Evolutionary conservation across 1,284 basidiomycete species (phyloP).

Genomic region (Ceratobasidium sp.): DNA sequence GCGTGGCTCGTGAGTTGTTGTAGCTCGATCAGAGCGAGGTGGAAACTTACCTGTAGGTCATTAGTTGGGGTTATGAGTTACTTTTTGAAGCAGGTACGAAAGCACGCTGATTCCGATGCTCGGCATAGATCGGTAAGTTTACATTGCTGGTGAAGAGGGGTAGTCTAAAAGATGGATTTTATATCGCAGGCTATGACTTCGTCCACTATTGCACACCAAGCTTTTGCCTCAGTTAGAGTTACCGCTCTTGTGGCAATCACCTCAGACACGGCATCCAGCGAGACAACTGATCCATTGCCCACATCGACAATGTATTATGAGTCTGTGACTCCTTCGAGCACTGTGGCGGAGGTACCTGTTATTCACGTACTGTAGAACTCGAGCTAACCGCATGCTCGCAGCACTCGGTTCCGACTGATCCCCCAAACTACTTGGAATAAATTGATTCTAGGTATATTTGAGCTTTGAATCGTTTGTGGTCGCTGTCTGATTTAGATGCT

Average conservation of each 20-base stretch:
- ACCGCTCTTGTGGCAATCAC: no score
- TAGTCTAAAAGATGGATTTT: neutral
- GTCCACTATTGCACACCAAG: neutral
- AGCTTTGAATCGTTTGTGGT: no score
- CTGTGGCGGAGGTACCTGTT: neutral
- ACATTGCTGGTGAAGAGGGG: neutral
- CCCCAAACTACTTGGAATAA: neutral
- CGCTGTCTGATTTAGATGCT: no score
- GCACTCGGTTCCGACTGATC: neutral
- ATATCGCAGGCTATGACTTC: neutral
- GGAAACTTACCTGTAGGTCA: neutral
- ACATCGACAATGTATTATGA: neutral
- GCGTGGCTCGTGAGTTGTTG: neutral
- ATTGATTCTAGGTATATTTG: neutral
- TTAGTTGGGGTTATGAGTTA: neutral
- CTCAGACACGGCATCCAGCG: no score
- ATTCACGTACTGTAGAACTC: neutral
- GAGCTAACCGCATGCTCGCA: neutral
- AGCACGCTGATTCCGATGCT: neutral
- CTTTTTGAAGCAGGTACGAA: neutral
- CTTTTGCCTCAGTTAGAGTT: no score
- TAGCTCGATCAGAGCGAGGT: neutral
- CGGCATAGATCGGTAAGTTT: neutral
- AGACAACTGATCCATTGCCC: no score
- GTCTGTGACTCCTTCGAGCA: neutral